Conservation (phyloP, 139 green algal genomes). For the Nannochloris sp. region DNA sequence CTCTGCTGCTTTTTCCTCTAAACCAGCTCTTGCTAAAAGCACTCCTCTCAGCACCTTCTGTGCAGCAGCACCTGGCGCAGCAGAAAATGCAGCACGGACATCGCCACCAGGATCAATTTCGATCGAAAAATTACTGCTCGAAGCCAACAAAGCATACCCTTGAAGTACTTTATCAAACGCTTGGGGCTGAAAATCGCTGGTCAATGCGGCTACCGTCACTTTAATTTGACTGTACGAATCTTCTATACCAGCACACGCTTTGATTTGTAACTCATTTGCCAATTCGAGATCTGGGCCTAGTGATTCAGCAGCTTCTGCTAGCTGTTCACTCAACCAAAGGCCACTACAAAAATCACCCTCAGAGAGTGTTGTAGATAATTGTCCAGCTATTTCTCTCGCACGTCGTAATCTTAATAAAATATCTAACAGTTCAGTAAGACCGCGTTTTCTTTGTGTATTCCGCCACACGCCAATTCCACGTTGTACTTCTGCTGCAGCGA, state of each 20-base stretch:
- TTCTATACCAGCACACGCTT: not conserved
- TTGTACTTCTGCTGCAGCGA: conserved; percentile 12
- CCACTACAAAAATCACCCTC: not conserved
- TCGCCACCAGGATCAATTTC: not conserved
- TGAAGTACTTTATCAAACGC: not conserved
- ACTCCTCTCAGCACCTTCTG: not conserved
- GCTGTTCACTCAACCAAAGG: not conserved
- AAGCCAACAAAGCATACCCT: not conserved
- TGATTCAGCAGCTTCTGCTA: not conserved
- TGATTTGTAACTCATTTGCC: not conserved
- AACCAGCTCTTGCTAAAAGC: not conserved
- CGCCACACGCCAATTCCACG: conserved; percentile 20
- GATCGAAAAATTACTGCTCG: not conserved
- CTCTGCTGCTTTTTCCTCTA: not conserved
- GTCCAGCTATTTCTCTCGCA: conserved; percentile 12
- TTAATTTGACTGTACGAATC: not conserved
- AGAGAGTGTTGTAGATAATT: conserved; percentile 22
- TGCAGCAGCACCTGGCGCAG: not conserved
- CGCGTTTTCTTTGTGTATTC: conserved; percentile 27
- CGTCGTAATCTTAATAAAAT: conserved; percentile 21
- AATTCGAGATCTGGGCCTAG: not conserved
- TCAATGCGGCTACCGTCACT: not conserved
- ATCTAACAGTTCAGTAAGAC: conserved; percentile 24
- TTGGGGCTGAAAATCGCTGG: not conserved
- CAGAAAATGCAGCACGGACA: not conserved